These are phyloP conservation scores for Fusarium fracticaudum DNA, from an alignment of 2,329 filamentous ascomycete species.

Conservation along the genomic window DNA sequence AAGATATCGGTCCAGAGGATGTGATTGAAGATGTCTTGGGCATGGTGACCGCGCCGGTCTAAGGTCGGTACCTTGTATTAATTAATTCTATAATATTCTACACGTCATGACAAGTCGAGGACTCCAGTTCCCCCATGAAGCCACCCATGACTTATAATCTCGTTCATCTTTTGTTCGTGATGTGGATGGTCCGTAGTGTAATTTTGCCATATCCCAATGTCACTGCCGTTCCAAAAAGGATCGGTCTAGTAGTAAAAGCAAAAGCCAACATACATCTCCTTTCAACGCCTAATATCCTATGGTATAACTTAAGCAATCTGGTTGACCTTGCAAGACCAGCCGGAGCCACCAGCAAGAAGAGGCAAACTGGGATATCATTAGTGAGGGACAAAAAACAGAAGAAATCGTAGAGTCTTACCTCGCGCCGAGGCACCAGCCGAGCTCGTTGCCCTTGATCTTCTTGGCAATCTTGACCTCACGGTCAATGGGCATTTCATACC, in stretches of 20 bases:
- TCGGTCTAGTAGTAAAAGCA: conserved; percentile 33
- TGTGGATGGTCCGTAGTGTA: conserved; percentile 20
- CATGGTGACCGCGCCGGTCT: conserved; percentile 63
- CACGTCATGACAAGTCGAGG: conserved; percentile 33
- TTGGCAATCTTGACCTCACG: conserved; percentile 97
- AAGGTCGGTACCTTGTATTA: conserved; percentile 38
- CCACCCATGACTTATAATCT: conserved; percentile 24
- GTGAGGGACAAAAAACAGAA: background rate
- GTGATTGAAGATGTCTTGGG: conserved; percentile 72
- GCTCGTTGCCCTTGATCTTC: conserved; percentile 96
- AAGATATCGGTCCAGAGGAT: conserved; percentile 68
- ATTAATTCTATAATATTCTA: conserved; percentile 44
- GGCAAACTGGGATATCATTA: conserved; percentile 71
- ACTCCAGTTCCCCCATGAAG: conserved; percentile 32
- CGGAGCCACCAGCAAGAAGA: conserved; percentile 80
- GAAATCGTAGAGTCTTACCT: conserved; percentile 68
- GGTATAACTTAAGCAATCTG: conserved; percentile 67
- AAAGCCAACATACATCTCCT: conserved; percentile 33
- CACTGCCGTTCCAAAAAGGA: conserved; percentile 33
- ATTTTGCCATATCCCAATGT: conserved; percentile 40
- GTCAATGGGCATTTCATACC: conserved; percentile 97
- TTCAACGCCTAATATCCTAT: conserved; percentile 38
- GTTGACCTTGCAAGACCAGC: conserved; percentile 89
- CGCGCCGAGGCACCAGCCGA: conserved; percentile 97
- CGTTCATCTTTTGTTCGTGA: conserved; percentile 31